Percentiles rank a stretch among this genome's conserved stretches.
Conservation (phyloP, 768 basidiomycete genomes). For the Gymnopilus junonius region DNA sequence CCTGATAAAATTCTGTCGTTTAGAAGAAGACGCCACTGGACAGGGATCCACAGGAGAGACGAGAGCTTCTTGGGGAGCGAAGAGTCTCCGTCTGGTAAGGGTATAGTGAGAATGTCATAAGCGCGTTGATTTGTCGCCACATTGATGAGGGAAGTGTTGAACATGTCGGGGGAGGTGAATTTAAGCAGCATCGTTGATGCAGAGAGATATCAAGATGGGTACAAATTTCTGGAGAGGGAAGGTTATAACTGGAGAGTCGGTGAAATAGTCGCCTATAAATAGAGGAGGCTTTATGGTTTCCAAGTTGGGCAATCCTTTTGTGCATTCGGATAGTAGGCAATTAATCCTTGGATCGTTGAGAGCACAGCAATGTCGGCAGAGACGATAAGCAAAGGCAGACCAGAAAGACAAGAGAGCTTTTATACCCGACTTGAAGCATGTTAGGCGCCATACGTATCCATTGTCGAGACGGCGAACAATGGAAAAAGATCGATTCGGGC, state of each 20-base stretch:
- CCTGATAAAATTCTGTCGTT: neutral
- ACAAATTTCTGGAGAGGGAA: neutral
- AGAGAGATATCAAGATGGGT: neutral
- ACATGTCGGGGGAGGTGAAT: slow-evolving; percentile 61
- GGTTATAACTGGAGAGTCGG: slow-evolving; percentile 10
- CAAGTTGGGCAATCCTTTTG: slow-evolving; percentile 51
- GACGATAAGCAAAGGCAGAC: neutral
- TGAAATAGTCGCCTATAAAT: slow-evolving; percentile 31
- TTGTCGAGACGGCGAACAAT: neutral
- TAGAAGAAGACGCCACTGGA: slow-evolving; percentile 15
- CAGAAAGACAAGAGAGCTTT: neutral
- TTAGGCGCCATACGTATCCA: neutral
- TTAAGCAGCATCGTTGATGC: slow-evolving; percentile 53
- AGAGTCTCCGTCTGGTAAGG: slow-evolving; percentile 21
- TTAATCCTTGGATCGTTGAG: neutral
- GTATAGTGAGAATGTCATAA: slow-evolving; percentile 53
- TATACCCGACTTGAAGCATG: neutral
- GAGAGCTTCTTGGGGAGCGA: slow-evolving; percentile 10
- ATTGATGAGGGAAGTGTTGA: slow-evolving; percentile 58
- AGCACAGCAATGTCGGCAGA: neutral
- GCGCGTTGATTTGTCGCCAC: slow-evolving; percentile 52
- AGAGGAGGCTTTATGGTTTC: slow-evolving; percentile 47
- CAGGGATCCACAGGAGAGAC: neutral
- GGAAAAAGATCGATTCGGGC: neutral
- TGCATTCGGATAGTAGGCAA: slow-evolving; percentile 16